A percentile compares a stretch with the other conserved stretches of the same genome.
phyloP scores from a whole-genome alignment of 2,329 filamentous ascomycete genomes.

The Zymoseptoria brevis region DNA sequence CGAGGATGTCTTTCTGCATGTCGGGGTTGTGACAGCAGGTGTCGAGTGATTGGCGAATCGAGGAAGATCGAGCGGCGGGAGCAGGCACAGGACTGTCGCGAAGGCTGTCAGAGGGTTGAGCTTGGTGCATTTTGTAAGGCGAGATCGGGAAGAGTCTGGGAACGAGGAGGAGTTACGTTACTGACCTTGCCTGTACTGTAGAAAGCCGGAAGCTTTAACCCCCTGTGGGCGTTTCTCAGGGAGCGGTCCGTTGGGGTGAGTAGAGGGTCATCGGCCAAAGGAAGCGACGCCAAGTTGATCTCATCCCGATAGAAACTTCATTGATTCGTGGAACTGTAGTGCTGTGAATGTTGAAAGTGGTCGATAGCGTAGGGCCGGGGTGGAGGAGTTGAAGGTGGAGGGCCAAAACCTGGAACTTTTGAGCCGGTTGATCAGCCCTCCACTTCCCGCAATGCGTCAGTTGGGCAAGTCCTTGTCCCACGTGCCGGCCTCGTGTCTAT shows the following conservation, averaged over 20 bases:
- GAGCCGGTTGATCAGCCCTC: neutral
- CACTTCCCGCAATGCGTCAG: neutral
- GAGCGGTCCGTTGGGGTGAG: neutral
- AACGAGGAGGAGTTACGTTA: neutral
- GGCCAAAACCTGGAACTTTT: neutral
- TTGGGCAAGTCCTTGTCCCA: neutral
- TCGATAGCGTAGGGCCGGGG: neutral
- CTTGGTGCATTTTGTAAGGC: constrained; percentile 21
- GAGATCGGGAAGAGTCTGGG: neutral
- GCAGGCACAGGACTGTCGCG: constrained; percentile 11
- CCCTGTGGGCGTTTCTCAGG: neutral
- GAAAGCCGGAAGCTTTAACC: neutral
- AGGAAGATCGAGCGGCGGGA: constrained; percentile 12
- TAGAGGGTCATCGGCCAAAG: neutral
- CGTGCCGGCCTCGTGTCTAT: neutral
- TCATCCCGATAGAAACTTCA: neutral
- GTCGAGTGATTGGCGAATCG: constrained; percentile 7
- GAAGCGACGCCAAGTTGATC: neutral
- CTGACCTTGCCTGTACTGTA: neutral
- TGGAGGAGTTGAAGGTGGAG: neutral
- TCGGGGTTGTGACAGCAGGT: constrained; percentile 9
- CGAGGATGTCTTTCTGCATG: constrained; percentile 52
- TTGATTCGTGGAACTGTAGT: neutral
- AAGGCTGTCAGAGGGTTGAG: constrained; percentile 13
- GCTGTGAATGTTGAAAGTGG: neutral